Percentiles rank a stretch among this genome's conserved stretches.
Evolutionary conservation across 2,329 filamentous ascomycete genomes (phyloP).

Genomic region (Akanthomyces muscarius): DNA sequence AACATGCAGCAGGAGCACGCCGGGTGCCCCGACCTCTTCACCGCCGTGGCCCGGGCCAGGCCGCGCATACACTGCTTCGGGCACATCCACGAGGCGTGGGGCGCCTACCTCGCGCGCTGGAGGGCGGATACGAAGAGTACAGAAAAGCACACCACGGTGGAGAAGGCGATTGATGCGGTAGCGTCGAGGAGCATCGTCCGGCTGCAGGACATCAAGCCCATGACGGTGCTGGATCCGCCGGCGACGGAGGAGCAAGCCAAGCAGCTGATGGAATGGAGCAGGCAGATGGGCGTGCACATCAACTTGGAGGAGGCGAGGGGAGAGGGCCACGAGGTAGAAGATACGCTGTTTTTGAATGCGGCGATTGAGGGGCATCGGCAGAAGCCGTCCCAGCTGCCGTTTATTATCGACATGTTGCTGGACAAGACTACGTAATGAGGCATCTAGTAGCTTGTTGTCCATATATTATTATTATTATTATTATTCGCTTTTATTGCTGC

Average conservation of each 20-base stretch:
- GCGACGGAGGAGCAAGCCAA: conserved; percentile 18
- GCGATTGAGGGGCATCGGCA: conserved; percentile 45
- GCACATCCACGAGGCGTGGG: conserved; percentile 59
- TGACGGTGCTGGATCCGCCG: conserved; percentile 13
- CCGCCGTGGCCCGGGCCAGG: conserved; percentile 38
- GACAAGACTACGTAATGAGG: conserved; percentile 9
- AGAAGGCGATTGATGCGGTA: conserved; percentile 40
- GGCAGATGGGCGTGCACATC: conserved; percentile 31
- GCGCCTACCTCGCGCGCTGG: conserved; percentile 52
- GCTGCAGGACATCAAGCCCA: conserved; percentile 28
- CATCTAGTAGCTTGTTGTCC: too few relatives aligned
- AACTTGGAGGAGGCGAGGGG: conserved; percentile 31
- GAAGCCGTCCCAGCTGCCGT: conserved; percentile 45
- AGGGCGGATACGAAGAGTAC: conserved; percentile 15
- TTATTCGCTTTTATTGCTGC: too few relatives aligned
- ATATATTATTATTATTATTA: too few relatives aligned
- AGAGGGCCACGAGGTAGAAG: neutral
- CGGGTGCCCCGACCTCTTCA: conserved; percentile 44
- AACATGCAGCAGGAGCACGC: conserved; percentile 26
- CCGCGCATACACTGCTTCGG: conserved; percentile 54
- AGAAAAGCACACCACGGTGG: neutral
- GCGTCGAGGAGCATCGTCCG: conserved; percentile 34
- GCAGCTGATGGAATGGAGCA: conserved; percentile 23
- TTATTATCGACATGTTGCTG: conserved; percentile 50
- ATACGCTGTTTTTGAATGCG: conserved; percentile 58